Percentiles rank a stretch among this genome's conserved stretches.
These are phyloP conservation scores for Babesia ovis DNA, from an alignment of 169 alveolate species.

Conservation along the genomic window DNA sequence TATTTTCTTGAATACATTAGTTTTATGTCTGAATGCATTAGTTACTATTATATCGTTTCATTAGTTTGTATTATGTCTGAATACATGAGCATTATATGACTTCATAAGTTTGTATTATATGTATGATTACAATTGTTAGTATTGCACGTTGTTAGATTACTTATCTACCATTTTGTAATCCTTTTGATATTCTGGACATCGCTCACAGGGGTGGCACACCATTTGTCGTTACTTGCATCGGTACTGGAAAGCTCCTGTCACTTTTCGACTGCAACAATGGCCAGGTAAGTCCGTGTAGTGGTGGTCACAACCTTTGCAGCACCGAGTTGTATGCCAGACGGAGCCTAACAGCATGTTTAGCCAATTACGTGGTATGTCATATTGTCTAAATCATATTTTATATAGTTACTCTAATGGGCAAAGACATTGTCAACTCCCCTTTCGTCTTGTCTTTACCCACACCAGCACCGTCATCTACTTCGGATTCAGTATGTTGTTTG, in stretches of 20 bases:
- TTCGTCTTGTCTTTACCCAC: constrained; percentile 10
- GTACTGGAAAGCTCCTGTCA: constrained; percentile 37
- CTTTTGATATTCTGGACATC: background rate
- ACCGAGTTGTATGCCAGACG: constrained; percentile 37
- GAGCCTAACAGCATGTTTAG: constrained; percentile 20
- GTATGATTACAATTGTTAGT: too few relatives aligned
- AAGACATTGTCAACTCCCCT: constrained; percentile 58
- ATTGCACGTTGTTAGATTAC: too few relatives aligned
- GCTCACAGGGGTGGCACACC: constrained; percentile 28
- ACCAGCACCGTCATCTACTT: background rate
- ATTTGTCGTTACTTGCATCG: constrained; percentile 23
- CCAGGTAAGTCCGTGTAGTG: constrained; percentile 7
- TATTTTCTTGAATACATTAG: too few relatives aligned
- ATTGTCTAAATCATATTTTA: background rate
- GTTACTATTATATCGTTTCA: too few relatives aligned
- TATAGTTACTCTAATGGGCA: constrained; percentile 58
- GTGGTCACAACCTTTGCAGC: constrained; percentile 5
- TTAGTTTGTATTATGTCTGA: too few relatives aligned
- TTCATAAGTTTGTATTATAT: too few relatives aligned
- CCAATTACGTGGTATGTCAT: constrained; percentile 39
- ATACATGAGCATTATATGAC: too few relatives aligned
- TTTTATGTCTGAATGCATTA: too few relatives aligned
- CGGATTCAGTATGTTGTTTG: background rate
- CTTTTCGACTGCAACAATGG: constrained; percentile 47
- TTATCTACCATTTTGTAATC: background rate